Base-by-base conservation (phyloP, 495 filamentous ascomycete species). In the Penicillium odoratum region DNA sequence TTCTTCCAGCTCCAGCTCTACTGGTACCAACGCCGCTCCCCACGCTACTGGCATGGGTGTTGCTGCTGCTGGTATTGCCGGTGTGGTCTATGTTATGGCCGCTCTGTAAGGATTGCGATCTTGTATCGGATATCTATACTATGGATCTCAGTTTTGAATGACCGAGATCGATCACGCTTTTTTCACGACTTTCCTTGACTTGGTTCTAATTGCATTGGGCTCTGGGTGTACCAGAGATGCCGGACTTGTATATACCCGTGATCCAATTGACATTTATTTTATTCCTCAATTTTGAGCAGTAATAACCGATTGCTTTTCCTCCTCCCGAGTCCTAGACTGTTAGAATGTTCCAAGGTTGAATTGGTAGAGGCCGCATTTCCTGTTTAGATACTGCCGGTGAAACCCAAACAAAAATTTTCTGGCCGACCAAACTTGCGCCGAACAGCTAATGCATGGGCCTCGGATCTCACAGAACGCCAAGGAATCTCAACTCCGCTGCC, bases 71-170 rank as follows among this genome's bases (percentile, higher is more conserved):
- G 63, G 60, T 54, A 44, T 71, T 26, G 66, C 66, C 4, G 74
- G 74, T 61, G 33, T 77, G 7, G 59, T 77, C 36, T 72, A 72
- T 57, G 57, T 75, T 42, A 74, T 77, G 69, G 69, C 60, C 59
- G 71, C 67, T 21, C 64, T 77, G 58, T 77, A 74, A 68, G 62
- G 21, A 21, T 2, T 2, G 21, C 21, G 21, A 21, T 21, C 21
- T 21, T 16, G 25, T 11, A 47, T 43, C 33, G 33, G 30, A 43
- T 58, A 18, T 42, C 8, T 10, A 30, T 44, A 49, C 29, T 33
- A 43, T 34, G 25, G 51, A 28, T 13, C 28, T 56, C 15, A 15
- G 38, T 16, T 16, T 16, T n/a, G 9, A 48, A 15, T 43, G 8
- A 36, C 33, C 25, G 51, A 34, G 53, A 38, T 33, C 53, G 33